Evolutionary conservation across 2,329 filamentous ascomycete genomes (phyloP), one percentile per base, ranked within the genome.

Genomic region (Trichoderma hamatum): DNA sequence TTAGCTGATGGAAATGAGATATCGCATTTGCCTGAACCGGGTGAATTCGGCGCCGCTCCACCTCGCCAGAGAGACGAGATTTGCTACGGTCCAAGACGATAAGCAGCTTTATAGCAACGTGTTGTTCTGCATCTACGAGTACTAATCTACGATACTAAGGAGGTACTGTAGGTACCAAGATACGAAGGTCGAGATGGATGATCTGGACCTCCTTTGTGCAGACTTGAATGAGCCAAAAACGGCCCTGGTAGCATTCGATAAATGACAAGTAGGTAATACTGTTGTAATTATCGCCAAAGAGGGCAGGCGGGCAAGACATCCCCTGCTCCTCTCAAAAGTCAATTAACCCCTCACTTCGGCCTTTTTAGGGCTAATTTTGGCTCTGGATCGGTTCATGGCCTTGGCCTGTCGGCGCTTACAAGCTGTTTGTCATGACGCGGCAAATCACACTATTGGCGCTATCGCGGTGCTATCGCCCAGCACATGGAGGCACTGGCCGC

Each of bases 371-470:
- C 72, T 73, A 72, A 72, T 64, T 73, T 72, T 72, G 68, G 68
- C 62, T 34, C 30, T 32, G 49, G 51, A 51, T 62, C 68, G 52
- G 36, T 43, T 56, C 30, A 55, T 49, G 21, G 36, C 55, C n/a
- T 11, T 36, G 34, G 34, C 46, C n/a, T 49, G 46, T 59, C 51
- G 70, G 72, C 72, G 72, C 72, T 71, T 72, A 71, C 43, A 51
- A 24, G 46, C 46, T 69, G 55, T 66, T 66, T 69, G 46, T 30
- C 67, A 26, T 69, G 46, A 69, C 54, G 67, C 62, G 61, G 55
- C 61, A 59, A 19, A 56, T 65, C 32, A 32, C 67, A 75, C 62
- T 69, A 62, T 65, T 56, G 72, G 74, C 74, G 73, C 73, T 75
- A 75, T 74, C 70, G 71, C 62, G 67, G 26, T 49, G 11, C 59